phyloP scores from a whole-genome alignment of 2,329 filamentous ascomycete genomes.

The Paraphaeosphaeria minitans region DNA sequence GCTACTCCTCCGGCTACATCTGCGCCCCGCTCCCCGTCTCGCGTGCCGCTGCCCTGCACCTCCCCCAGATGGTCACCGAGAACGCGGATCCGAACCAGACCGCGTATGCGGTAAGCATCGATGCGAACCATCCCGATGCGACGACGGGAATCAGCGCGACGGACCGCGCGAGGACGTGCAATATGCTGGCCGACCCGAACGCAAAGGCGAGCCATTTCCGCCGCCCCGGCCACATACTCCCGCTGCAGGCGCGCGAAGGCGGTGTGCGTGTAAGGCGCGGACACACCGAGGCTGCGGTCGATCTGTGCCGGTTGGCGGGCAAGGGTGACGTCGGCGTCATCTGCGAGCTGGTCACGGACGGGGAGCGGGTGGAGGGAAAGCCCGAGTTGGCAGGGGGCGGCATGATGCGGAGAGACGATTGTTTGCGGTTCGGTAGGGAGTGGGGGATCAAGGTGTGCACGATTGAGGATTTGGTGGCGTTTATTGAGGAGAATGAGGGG shows the following conservation, averaged over 20 bases:
- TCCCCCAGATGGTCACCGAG: constrained; percentile 88
- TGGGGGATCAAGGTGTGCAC: constrained; percentile 95
- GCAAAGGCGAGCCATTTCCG: constrained; percentile 67
- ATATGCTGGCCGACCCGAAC: constrained; percentile 71
- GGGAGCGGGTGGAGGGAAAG: constrained; percentile 69
- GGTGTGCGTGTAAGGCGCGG: constrained; percentile 80
- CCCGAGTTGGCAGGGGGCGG: constrained; percentile 70
- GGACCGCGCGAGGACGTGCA: constrained; percentile 83
- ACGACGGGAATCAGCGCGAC: constrained; percentile 90
- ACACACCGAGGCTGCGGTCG: constrained; percentile 92
- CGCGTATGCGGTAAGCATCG: constrained; percentile 90
- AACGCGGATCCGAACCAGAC: constrained; percentile 82
- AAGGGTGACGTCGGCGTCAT: constrained; percentile 78
- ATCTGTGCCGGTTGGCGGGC: constrained; percentile 85
- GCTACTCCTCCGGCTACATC: constrained; percentile 85
- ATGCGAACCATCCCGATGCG: constrained; percentile 67
- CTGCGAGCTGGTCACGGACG: constrained; percentile 89
- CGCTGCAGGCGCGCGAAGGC: constrained; percentile 76
- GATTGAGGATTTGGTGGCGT: constrained; percentile 84
- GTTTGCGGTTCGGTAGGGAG: constrained; percentile 82
- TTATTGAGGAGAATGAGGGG: constrained; percentile 77
- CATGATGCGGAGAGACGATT: constrained; percentile 91
- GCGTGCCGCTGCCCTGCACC: constrained; percentile 71
- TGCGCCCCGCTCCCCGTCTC: constrained; percentile 80
- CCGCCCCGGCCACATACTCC: constrained; percentile 88